phyloP scores from a whole-genome alignment of 805 yeast genomes.

The Candida glaebosa region DNA sequence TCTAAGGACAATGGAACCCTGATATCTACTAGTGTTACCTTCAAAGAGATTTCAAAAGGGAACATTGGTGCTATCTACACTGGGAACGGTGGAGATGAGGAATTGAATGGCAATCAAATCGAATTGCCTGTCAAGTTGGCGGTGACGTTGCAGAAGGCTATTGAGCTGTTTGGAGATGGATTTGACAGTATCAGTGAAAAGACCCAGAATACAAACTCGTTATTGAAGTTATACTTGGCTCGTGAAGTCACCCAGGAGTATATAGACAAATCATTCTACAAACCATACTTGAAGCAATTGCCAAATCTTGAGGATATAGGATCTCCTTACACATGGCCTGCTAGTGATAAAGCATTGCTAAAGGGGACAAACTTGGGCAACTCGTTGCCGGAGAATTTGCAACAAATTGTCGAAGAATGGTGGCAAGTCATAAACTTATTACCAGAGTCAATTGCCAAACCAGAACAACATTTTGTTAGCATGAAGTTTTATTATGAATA shows the following conservation, averaged over 20 bases:
- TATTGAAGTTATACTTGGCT: conserved; percentile 35
- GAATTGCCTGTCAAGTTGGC: conserved; percentile 17
- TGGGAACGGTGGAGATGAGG: conserved; percentile 4
- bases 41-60: conserved; percentile 17
- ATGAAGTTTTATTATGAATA: conserved; percentile 43
- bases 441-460: conserved; percentile 28
- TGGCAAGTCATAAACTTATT: conserved; percentile 30
- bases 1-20: conserved; percentile 26
- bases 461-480: conserved; percentile 33
- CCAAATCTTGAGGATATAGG: conserved; percentile 40
- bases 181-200: conserved; percentile 9
- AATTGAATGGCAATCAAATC: conserved; percentile 11
- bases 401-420: conserved; percentile 61
- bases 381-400: conserved; percentile 46
- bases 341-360: conserved; percentile 47
- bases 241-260: conserved; percentile 19
- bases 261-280: conserved; percentile 18
- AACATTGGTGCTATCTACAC: conserved; percentile 25
- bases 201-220: conserved; percentile 22
- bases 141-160: conserved; percentile 23
- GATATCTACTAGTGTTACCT: conserved; percentile 19
- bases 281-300: conserved; percentile 28
- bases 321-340: conserved; percentile 68
- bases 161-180: conserved; percentile 15
- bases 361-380: conserved; percentile 70